Percentiles rank a stretch among this genome's conserved stretches.
Conservation (phyloP, 2,329 filamentous ascomycete genomes). For the Mycosphaerella sp. region DNA sequence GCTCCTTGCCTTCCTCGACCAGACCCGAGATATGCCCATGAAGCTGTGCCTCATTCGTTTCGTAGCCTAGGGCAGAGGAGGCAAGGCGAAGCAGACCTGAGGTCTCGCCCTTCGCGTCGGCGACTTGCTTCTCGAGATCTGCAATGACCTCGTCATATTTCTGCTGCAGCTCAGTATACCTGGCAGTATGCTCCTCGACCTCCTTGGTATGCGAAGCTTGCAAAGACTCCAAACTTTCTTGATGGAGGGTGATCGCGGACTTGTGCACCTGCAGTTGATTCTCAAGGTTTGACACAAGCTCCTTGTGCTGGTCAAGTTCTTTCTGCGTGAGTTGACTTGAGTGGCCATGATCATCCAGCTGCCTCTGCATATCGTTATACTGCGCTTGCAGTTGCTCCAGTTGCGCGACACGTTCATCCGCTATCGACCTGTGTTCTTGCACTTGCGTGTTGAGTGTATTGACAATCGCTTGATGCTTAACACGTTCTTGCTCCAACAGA, state of each 20-base stretch:
- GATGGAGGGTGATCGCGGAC: constrained; percentile 49
- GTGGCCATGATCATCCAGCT: constrained; percentile 61
- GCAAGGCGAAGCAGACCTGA: constrained; percentile 57
- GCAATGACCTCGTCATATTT: constrained; percentile 30
- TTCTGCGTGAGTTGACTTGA: constrained; percentile 52
- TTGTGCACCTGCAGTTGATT: constrained; percentile 53
- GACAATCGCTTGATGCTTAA: constrained; percentile 48
- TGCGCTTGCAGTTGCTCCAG: constrained; percentile 69
- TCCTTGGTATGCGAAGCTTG: constrained; percentile 50
- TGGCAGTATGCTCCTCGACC: constrained; percentile 44
- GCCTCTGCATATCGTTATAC: constrained; percentile 58
- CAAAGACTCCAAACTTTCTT: constrained; percentile 48
- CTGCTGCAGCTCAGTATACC: constrained; percentile 34
- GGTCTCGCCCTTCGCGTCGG: constrained; percentile 53
- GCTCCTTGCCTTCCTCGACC: constrained; percentile 42
- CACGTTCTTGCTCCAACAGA: not conserved
- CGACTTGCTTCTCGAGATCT: constrained; percentile 55
- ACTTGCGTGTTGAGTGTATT: constrained; percentile 64
- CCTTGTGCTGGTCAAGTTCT: constrained; percentile 47
- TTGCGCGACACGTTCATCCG: constrained; percentile 61
- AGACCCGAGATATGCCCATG: constrained; percentile 41
- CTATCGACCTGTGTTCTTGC: constrained; percentile 70
- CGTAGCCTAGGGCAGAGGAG: constrained; percentile 59
- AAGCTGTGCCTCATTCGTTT: constrained; percentile 43
- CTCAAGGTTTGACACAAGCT: constrained; percentile 51